A percentile compares a stretch with the other conserved stretches of the same genome.
Conservation (phyloP, 2,329 filamentous ascomycete genomes). For the Colletotrichum shisoi region DNA sequence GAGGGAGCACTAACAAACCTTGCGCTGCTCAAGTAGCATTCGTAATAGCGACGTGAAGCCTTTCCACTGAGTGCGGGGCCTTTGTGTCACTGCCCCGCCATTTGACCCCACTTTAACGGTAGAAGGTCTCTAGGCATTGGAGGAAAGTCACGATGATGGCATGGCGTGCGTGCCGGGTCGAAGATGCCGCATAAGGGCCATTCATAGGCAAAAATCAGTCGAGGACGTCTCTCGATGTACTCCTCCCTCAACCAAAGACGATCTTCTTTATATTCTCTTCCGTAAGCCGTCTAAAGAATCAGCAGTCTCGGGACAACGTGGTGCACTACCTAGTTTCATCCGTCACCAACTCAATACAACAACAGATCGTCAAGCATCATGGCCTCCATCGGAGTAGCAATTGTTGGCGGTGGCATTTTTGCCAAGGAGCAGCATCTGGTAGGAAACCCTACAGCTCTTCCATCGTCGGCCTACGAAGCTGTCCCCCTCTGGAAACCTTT, state of each 20-base stretch:
- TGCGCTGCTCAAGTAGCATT: too few relatives aligned
- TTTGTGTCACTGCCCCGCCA: constrained; percentile 32
- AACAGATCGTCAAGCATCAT: constrained; percentile 41
- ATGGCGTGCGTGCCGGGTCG: not conserved
- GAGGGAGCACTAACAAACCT: not conserved
- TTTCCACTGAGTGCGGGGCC: not conserved
- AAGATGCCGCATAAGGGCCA: not conserved
- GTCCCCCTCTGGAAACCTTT: not conserved
- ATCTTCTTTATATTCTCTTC: not conserved
- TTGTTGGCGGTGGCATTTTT: constrained; percentile 71
- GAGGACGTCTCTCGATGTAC: not conserved
- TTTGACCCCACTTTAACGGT: constrained; percentile 13
- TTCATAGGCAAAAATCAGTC: not conserved
- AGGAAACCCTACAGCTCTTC: constrained; percentile 34
- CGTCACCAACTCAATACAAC: not conserved
- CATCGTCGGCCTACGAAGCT: not conserved
- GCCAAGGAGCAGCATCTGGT: constrained; percentile 66
- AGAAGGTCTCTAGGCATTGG: constrained; percentile 17
- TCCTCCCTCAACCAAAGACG: not conserved
- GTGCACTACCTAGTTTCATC: not conserved
- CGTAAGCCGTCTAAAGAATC: not conserved
- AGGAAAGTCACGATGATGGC: constrained; percentile 30
- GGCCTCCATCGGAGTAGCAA: constrained; percentile 61
- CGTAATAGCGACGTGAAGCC: not conserved
- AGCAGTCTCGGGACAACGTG: not conserved